Conservation (phyloP, 768 basidiomycete species). For the Mycena floridula region DNA sequence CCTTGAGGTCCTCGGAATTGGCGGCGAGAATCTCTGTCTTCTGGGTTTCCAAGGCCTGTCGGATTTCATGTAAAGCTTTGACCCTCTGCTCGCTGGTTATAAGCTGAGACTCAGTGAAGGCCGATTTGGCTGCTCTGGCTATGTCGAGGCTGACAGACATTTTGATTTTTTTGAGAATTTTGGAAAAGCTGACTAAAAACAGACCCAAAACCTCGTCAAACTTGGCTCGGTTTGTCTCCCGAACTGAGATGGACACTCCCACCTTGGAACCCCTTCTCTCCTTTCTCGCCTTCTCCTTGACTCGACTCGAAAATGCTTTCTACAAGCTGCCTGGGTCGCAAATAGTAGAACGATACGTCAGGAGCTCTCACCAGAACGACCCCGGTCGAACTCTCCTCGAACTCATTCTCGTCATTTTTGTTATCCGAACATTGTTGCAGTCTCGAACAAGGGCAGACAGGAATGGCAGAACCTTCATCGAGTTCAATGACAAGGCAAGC, state of each 20-base stretch:
- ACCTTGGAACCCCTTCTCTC: conserved; percentile 47
- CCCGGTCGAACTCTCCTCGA: conserved; percentile 90
- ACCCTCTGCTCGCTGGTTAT: conserved; percentile 62
- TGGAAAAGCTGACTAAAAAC: no score
- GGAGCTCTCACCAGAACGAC: conserved; percentile 93
- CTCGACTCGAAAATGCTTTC: conserved; percentile 59
- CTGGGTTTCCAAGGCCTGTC: conserved; percentile 53
- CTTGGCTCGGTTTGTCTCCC: not conserved
- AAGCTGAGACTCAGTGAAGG: conserved; percentile 86
- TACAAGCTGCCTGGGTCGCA: conserved; percentile 76
- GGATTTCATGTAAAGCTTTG: conserved; percentile 66
- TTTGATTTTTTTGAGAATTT: no score
- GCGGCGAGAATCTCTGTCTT: conserved; percentile 72
- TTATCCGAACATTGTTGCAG: conserved; percentile 85
- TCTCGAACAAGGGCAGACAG: conserved; percentile 83
- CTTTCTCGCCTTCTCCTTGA: conserved; percentile 56
- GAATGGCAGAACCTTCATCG: conserved; percentile 82
- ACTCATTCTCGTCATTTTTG: conserved; percentile 81
- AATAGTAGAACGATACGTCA: conserved; percentile 85
- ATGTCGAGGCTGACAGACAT: conserved; percentile 42
- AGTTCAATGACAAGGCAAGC: conserved; percentile 83
- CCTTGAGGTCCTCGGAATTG: conserved; percentile 77
- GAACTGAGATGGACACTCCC: conserved; percentile 6
- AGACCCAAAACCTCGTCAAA: no score
- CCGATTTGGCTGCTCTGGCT: conserved; percentile 72